These are phyloP conservation scores for Saccharomycopsis malanga DNA, from an alignment of 805 yeast species.

Conservation along the genomic window DNA sequence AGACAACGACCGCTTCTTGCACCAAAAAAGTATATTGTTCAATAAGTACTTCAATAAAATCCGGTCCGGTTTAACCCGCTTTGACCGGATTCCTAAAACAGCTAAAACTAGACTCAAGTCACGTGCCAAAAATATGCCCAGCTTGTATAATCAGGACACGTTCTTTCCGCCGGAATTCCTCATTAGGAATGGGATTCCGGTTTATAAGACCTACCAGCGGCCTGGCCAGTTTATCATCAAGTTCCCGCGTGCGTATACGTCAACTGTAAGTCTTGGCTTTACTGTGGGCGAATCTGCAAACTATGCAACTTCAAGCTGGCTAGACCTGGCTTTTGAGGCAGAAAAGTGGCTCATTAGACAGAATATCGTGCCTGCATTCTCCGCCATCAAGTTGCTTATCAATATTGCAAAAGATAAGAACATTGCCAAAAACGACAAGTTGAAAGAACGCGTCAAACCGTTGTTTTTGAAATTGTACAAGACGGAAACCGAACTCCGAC, in stretches of 20 bases:
- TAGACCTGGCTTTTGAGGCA: constrained; percentile 41
- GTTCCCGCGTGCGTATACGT: constrained; percentile 48
- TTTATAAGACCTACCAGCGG: constrained; percentile 43
- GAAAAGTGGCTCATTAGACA: constrained; percentile 46
- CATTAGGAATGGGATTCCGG: constrained; percentile 41
- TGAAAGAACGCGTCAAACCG: constrained; percentile 31
- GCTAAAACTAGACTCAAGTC: not conserved
- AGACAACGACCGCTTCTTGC: constrained; percentile 23
- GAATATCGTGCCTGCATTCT: constrained; percentile 44
- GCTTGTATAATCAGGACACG: constrained; percentile 36
- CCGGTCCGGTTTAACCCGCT: constrained; percentile 5
- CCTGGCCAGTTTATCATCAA: constrained; percentile 57
- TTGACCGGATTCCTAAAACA: constrained; percentile 4
- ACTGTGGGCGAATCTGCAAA: constrained; percentile 48
- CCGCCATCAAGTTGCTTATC: constrained; percentile 40
- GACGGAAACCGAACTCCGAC: constrained; percentile 39
- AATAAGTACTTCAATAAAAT: constrained; percentile 14
- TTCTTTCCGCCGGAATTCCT: constrained; percentile 45
- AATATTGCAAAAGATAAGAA: constrained; percentile 36
- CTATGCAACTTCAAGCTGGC: constrained; percentile 54
- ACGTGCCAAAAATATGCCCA: constrained; percentile 15
- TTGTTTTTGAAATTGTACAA: constrained; percentile 32
- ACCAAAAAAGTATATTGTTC: constrained; percentile 8
- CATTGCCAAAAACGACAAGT: constrained; percentile 33
- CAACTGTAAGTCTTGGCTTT: constrained; percentile 48